phyloP scores from a whole-genome alignment of 768 basidiomycete genomes.

The Lactifluus piperatus region DNA sequence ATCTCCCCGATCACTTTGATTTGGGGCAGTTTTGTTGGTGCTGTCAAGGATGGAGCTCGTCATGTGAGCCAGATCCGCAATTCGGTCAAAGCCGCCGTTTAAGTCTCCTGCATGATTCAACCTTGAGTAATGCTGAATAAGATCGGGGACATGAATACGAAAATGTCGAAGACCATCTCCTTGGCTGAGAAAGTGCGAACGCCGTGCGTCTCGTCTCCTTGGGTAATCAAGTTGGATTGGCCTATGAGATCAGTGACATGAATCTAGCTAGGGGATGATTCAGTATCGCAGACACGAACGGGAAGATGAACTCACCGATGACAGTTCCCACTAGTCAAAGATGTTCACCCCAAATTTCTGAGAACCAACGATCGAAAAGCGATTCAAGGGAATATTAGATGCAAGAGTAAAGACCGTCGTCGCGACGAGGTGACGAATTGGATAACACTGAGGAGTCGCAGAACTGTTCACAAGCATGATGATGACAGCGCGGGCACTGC shows the following conservation, averaged over 20 bases:
- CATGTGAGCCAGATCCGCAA: conserved; percentile 93
- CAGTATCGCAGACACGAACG: background rate
- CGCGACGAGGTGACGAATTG: no score
- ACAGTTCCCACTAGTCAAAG: conserved; percentile 96
- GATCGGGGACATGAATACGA: conserved; percentile 97
- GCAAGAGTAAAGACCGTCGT: no score
- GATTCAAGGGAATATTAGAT: no score
- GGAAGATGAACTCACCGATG: conserved; percentile 57
- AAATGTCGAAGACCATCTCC: conserved; percentile 37
- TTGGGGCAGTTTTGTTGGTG: conserved; percentile 73
- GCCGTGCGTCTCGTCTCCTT: conserved; percentile 86
- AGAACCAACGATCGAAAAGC: conserved; percentile 96
- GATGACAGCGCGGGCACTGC: no score
- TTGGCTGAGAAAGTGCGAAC: conserved; percentile 30
- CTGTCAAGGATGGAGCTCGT: conserved; percentile 77
- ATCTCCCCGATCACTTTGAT: no score
- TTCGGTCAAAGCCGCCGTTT: conserved; percentile 31
- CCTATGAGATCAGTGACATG: conserved; percentile 97
- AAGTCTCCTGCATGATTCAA: conserved; percentile 45
- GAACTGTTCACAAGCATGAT: no score
- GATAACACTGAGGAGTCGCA: no score
- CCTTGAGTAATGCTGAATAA: conserved; percentile 99
- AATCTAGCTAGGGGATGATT: conserved; percentile 52
- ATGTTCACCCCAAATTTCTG: conserved; percentile 99
- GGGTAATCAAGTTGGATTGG: conserved; percentile 89